Percentiles rank a stretch among this genome's conserved stretches.
These are phyloP conservation scores for Mycena vulgaris DNA, from an alignment of 768 basidiomycete genomes.

Conservation along the genomic window DNA sequence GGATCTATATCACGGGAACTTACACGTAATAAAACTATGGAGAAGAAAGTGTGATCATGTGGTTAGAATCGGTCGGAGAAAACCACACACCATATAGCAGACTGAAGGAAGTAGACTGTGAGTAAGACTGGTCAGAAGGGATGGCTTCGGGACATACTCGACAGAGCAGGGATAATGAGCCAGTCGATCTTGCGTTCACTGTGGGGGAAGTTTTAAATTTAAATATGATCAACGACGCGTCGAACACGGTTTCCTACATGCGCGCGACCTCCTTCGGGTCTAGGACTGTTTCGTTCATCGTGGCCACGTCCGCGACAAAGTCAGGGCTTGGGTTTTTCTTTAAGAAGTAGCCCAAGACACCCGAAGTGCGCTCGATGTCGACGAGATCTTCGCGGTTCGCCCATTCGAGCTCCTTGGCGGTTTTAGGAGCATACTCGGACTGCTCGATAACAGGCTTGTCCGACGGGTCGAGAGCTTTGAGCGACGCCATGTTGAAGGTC, in stretches of 20 bases:
- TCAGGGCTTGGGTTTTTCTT: constrained; percentile 41
- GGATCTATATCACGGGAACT: neutral
- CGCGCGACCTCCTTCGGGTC: constrained; percentile 39
- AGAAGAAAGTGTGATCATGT: neutral
- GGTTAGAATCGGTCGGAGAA: constrained; percentile 4
- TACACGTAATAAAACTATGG: constrained; percentile 42
- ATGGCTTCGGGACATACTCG: neutral
- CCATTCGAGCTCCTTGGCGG: constrained; percentile 25
- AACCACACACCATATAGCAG: constrained; percentile 40
- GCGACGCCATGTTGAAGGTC: constrained; percentile 4
- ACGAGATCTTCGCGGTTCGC: constrained; percentile 19
- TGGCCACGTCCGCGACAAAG: constrained; percentile 40
- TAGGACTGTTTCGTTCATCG: constrained; percentile 37
- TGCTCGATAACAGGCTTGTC: constrained; percentile 36
- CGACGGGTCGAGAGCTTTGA: constrained; percentile 14
- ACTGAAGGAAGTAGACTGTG: neutral
- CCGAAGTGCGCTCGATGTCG: constrained; percentile 16
- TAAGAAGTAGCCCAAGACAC: constrained; percentile 37
- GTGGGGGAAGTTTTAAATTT: neutral
- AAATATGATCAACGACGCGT: neutral
- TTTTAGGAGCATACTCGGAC: constrained; percentile 22
- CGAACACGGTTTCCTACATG: constrained; percentile 21
- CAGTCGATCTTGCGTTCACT: constrained; percentile 42
- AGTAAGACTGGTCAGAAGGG: neutral
- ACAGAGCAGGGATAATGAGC: constrained; percentile 36